phyloP scores from a whole-genome alignment of 108 stramenopile species.

The Discostella pseudostelligera region DNA sequence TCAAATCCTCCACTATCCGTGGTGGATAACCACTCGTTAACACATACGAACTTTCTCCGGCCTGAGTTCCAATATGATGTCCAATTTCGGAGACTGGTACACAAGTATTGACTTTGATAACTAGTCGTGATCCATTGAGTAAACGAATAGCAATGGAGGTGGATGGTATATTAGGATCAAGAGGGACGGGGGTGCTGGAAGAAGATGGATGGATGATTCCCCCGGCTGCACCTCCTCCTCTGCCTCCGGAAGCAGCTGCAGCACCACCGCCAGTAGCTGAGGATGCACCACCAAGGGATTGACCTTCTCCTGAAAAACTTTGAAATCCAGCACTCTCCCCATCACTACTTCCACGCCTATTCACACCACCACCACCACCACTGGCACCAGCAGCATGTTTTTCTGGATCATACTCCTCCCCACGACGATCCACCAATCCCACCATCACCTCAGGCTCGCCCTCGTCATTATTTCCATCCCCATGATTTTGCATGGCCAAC shows the following conservation, averaged over 20 bases:
- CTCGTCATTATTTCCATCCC: not conserved
- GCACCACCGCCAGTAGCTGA: not conserved
- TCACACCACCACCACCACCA: no score
- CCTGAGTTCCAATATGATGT: constrained; percentile 40
- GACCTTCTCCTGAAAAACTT: constrained; percentile 45
- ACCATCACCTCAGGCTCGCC: constrained; percentile 55
- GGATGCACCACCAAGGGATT: constrained; percentile 29
- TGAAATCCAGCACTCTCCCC: constrained; percentile 26
- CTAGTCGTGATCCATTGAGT: constrained; percentile 63
- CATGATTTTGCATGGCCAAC: constrained; percentile 18
- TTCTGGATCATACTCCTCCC: constrained; percentile 73
- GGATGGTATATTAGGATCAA: constrained; percentile 49
- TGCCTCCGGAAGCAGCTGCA: not conserved
- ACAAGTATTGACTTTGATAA: constrained; percentile 54
- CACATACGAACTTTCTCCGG: constrained; percentile 44
- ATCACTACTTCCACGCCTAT: constrained; percentile 27
- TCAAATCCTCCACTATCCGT: constrained; percentile 54
- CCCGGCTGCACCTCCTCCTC: constrained; percentile 4
- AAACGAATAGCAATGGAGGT: constrained; percentile 76
- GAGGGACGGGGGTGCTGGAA: constrained; percentile 18
- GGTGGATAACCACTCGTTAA: constrained; percentile 79
- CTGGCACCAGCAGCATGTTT: constrained; percentile 56
- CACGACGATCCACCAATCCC: constrained; percentile 75
- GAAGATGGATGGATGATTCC: constrained; percentile 54
- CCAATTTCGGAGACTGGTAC: constrained; percentile 54